phyloP scores from a whole-genome alignment of 139 green algal genomes.

The Picochlorum sp. region DNA sequence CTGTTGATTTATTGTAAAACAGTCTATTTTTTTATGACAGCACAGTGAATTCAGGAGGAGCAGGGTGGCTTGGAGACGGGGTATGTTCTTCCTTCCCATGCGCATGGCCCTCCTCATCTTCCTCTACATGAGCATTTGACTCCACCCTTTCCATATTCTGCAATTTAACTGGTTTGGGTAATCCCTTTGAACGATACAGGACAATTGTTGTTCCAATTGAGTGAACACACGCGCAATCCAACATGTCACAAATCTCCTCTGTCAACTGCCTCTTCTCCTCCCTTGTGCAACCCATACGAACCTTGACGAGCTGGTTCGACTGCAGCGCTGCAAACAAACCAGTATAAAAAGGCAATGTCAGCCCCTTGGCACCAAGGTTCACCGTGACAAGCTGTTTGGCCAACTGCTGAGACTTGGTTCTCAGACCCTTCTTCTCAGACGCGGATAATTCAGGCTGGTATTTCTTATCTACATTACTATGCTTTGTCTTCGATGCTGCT shows the following conservation, averaged over 20 bases:
- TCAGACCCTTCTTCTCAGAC: constrained; percentile 15
- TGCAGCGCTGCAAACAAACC: constrained; percentile 2
- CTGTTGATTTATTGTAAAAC: background rate
- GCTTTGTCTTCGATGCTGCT: background rate
- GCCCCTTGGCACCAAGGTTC: constrained; percentile 20
- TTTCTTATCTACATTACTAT: background rate
- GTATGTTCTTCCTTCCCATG: constrained; percentile 7
- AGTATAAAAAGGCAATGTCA: constrained; percentile 18
- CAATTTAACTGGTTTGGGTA: background rate
- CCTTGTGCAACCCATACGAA: background rate
- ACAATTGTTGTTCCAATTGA: constrained; percentile 22
- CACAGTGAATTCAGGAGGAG: constrained; percentile 27
- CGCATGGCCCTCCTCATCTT: constrained; percentile 9
- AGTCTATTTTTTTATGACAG: constrained; percentile 5
- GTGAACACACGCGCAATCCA: constrained; percentile 26
- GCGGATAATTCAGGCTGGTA: constrained; percentile 8
- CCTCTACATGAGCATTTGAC: background rate
- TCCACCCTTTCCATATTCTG: background rate
- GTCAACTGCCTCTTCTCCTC: background rate
- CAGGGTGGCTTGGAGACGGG: background rate
- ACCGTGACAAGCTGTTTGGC: background rate
- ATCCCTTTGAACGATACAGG: constrained; percentile 13
- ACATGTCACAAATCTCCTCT: background rate
- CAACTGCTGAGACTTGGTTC: constrained; percentile 14
- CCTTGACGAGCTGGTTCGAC: constrained; percentile 27